phyloP scores from a whole-genome alignment of 2,329 filamentous ascomycete species.

The Cephalotrichum gorgonifer region DNA sequence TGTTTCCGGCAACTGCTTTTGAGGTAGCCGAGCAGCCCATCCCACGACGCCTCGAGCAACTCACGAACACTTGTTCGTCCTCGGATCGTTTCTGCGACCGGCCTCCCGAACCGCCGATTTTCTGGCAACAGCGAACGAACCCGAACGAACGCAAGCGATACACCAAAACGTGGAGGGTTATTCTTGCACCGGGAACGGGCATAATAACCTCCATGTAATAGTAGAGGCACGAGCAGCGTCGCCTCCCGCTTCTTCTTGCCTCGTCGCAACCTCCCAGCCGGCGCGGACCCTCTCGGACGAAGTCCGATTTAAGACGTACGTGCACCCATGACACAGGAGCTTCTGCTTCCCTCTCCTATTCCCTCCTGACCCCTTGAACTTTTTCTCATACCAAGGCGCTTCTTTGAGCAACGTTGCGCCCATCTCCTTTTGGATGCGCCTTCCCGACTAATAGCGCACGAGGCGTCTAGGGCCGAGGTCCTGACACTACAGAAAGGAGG shows the following conservation, averaged over 20 bases:
- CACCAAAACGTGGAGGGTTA: conserved; percentile 1
- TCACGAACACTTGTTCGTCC: not conserved
- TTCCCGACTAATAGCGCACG: conserved; percentile 2
- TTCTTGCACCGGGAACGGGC: conserved; percentile 4
- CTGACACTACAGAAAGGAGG: not conserved
- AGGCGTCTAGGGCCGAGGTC: not conserved
- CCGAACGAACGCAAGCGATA: not conserved
- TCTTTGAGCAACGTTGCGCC: conserved; percentile 1
- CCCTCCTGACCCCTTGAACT: not conserved
- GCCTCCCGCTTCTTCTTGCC: conserved; percentile 2
- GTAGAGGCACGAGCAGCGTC: not conserved
- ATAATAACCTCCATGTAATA: conserved; percentile 3
- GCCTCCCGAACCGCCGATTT: not conserved
- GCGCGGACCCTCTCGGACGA: not conserved
- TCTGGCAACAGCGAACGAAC: not conserved
- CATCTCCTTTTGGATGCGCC: not conserved
- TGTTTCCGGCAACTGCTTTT: not conserved
- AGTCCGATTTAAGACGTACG: conserved; percentile 1
- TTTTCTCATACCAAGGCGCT: not conserved
- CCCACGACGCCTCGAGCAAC: not conserved
- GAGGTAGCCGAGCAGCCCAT: not conserved
- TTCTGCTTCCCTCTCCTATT: not conserved
- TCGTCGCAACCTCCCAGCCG: conserved; percentile 1
- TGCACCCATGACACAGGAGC: not conserved
- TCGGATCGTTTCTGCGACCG: not conserved